Evolutionary conservation across 1,284 basidiomycete species (phyloP).

Genomic region (Termitomyces sp.): DNA sequence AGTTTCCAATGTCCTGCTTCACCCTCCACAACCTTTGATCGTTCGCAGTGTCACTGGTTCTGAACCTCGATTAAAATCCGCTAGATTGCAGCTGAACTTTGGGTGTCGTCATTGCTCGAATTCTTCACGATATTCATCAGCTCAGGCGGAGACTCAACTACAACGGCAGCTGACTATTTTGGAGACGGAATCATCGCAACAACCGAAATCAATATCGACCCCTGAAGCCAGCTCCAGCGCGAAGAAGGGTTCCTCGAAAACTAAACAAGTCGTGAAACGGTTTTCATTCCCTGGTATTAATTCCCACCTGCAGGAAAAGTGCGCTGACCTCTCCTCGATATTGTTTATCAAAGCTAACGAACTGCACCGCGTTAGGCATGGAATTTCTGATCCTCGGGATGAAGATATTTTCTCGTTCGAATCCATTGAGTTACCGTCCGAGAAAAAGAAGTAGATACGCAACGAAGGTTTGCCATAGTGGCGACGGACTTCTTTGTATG

Average conservation of each 20-base stretch:
- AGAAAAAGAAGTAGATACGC: not conserved
- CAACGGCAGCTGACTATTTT: not conserved
- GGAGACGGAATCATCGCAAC: not conserved
- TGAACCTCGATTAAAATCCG: slow-evolving; percentile 17
- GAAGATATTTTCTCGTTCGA: slow-evolving; percentile 15
- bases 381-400: slow-evolving; percentile 29
- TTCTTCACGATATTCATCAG: not conserved
- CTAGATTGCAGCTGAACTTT: slow-evolving; percentile 34
- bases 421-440: not conserved
- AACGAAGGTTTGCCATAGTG: not conserved
- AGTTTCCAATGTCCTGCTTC: slow-evolving; percentile 13
- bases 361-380: slow-evolving; percentile 29
- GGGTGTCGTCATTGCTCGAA: slow-evolving; percentile 50
- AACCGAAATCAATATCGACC: not conserved
- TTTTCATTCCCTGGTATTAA: slow-evolving; percentile 51
- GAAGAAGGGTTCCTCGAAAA: not conserved
- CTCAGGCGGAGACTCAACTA: not conserved
- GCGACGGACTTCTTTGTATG: not conserved
- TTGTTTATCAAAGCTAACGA: not conserved
- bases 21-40: slow-evolving; percentile 28
- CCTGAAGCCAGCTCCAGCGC: not conserved
- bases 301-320: slow-evolving; percentile 59
- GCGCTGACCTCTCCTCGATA: slow-evolving; percentile 19
- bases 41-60: slow-evolving; percentile 26
- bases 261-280: slow-evolving; percentile 8